Conservation (phyloP, 805 yeast species). For the Metschnikowia borealis region DNA sequence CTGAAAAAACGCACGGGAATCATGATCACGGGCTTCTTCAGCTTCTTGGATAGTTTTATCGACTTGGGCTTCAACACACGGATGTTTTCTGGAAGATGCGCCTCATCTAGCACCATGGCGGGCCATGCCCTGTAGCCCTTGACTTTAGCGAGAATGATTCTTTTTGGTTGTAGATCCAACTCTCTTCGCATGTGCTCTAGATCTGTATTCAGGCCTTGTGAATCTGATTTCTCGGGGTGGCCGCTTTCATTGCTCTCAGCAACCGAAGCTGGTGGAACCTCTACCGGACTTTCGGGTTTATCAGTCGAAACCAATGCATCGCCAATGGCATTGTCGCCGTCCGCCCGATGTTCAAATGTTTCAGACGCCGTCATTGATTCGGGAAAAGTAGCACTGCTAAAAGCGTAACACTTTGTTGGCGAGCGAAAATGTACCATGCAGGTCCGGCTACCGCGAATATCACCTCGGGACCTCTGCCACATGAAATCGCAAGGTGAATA, state of each 20-base stretch:
- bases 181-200: slow-evolving; percentile 11
- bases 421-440: slow-evolving; percentile 2
- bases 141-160: slow-evolving; percentile 62
- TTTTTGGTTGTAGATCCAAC: slow-evolving; percentile 14
- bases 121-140: slow-evolving; percentile 94
- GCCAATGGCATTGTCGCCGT: not conserved
- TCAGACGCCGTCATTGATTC: not conserved
- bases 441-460: not conserved
- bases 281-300: not conserved
- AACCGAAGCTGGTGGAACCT: not conserved
- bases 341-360: not conserved
- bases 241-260: not conserved
- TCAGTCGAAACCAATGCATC: no score
- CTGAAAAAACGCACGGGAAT: slow-evolving; percentile 63
- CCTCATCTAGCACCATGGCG: slow-evolving; percentile 66
- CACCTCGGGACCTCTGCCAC: not conserved
- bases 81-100: slow-evolving; percentile 57
- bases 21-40: slow-evolving; percentile 13
- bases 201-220: not conserved
- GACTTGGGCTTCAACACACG: slow-evolving; percentile 47
- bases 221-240: not conserved
- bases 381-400: not conserved
- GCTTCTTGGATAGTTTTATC: slow-evolving; percentile 22
- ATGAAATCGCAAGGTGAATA: not conserved
- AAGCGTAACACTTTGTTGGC: not conserved